Conservation (phyloP, 2,329 filamentous ascomycete genomes). For the Beauveria brongniartii region DNA sequence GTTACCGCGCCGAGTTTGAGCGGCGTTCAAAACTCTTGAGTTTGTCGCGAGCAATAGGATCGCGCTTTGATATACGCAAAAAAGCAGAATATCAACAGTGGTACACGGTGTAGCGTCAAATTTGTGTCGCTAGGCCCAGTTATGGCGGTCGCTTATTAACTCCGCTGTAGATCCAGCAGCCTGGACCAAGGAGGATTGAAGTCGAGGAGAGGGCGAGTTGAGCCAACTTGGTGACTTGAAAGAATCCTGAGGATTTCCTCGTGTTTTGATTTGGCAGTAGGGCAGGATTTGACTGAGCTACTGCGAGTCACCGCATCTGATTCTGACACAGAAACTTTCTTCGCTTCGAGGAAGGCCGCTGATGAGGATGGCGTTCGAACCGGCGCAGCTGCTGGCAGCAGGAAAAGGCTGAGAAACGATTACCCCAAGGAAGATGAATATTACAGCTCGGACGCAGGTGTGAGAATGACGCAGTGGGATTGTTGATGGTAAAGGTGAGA, state of each 20-base stretch:
- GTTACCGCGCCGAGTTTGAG: conserved; percentile 11
- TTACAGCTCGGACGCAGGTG: not conserved
- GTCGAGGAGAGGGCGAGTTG: conserved; percentile 64
- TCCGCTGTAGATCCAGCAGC: conserved; percentile 90
- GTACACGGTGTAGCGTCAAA: conserved; percentile 1
- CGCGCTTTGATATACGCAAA: not conserved
- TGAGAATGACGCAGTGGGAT: not conserved
- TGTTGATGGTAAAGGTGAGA: not conserved
- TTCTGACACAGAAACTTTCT: not conserved
- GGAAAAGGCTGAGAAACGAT: not conserved
- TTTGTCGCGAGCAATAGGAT: not conserved
- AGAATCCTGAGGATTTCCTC: conserved; percentile 41
- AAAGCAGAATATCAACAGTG: not conserved
- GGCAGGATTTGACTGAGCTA: not conserved
- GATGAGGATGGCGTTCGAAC: not conserved
- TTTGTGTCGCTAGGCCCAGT: conserved; percentile 39
- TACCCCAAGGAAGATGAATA: not conserved
- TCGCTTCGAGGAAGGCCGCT: not conserved
- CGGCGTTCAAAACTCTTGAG: conserved; percentile 15
- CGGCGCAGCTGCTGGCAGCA: not conserved
- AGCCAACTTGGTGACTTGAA: conserved; percentile 70
- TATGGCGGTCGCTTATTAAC: conserved; percentile 97
- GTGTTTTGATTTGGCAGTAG: conserved; percentile 2
- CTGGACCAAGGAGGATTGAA: conserved; percentile 82
- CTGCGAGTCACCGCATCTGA: conserved; percentile 10